Percentiles rank a stretch among this genome's conserved stretches.
Conservation (phyloP, 2,329 filamentous ascomycete species). For the Coniochaeta sp. region DNA sequence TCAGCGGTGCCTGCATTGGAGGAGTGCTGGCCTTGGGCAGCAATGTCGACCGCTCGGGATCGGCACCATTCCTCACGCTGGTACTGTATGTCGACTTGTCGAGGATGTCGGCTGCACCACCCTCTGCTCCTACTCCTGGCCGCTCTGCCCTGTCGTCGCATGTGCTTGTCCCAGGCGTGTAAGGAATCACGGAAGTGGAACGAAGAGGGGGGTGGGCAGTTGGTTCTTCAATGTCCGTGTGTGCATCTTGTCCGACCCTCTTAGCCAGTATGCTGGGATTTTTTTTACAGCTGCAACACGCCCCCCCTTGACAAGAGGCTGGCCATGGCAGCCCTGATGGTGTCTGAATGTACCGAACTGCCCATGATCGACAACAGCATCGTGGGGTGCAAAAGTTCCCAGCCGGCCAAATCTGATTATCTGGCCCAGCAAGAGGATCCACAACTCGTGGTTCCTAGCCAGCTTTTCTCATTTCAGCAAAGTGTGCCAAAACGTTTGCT, state of each 20-base stretch:
- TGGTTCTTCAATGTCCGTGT: neutral
- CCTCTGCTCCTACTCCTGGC: neutral
- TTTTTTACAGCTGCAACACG: neutral
- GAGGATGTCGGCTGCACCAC: neutral
- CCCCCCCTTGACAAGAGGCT: neutral
- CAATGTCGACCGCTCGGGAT: slow-evolving; percentile 3
- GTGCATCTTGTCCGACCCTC: neutral
- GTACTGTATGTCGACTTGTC: too few relatives aligned
- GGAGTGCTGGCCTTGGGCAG: slow-evolving; percentile 6
- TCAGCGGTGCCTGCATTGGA: neutral
- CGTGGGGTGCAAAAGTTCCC: slow-evolving; percentile 22
- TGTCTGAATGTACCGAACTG: slow-evolving; percentile 3
- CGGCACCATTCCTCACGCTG: neutral
- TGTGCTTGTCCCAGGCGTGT: neutral
- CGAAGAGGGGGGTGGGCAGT: neutral
- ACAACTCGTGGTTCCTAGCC: slow-evolving; percentile 12
- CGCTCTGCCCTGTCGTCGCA: neutral
- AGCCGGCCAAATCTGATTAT: slow-evolving; percentile 20
- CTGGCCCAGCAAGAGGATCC: slow-evolving; percentile 19
- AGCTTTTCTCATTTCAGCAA: slow-evolving; percentile 17
- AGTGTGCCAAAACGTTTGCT: slow-evolving; percentile 18
- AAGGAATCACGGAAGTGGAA: neutral
- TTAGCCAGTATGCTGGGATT: neutral
- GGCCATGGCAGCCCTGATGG: neutral
- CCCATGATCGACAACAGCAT: slow-evolving; percentile 24